These are phyloP conservation scores for Penicillium chermesinum DNA, from an alignment of 495 filamentous ascomycete genomes.

Conservation along the genomic window DNA sequence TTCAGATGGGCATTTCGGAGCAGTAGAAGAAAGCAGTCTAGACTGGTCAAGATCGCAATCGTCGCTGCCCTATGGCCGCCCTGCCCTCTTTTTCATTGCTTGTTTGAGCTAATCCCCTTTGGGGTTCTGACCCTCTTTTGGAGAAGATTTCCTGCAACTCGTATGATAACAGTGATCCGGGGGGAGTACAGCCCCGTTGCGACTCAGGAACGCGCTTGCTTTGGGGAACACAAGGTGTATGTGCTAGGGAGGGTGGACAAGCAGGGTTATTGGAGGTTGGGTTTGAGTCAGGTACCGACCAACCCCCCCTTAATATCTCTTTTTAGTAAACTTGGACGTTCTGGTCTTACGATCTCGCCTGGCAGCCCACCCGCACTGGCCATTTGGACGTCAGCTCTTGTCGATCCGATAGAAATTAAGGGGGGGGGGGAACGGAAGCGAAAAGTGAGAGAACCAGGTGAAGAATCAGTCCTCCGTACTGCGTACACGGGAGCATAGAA, in stretches of 20 bases:
- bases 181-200: conserved; percentile 4
- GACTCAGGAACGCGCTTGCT: conserved; percentile 11
- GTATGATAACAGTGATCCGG: neutral
- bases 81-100: conserved; percentile 14
- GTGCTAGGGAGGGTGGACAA: neutral
- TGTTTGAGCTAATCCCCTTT: conserved; percentile 7
- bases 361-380: neutral
- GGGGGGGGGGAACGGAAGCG: no score
- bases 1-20: conserved; percentile 13
- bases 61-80: conserved; percentile 4
- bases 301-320: conserved; percentile 2
- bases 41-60: conserved; percentile 25
- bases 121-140: neutral
- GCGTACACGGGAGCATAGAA: neutral
- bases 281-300: conserved; percentile 23
- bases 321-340: no score
- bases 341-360: conserved; percentile 4
- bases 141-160: neutral
- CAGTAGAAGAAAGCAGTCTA: conserved; percentile 23
- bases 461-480: neutral
- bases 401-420: no score
- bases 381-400: neutral
- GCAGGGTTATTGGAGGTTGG: conserved; percentile 12
- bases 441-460: neutral
- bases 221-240: conserved; percentile 15